These are phyloP conservation scores for Dictyostelium discoideum DNA, from an alignment of 78 protist genomes.

Conservation along the genomic window DNA sequence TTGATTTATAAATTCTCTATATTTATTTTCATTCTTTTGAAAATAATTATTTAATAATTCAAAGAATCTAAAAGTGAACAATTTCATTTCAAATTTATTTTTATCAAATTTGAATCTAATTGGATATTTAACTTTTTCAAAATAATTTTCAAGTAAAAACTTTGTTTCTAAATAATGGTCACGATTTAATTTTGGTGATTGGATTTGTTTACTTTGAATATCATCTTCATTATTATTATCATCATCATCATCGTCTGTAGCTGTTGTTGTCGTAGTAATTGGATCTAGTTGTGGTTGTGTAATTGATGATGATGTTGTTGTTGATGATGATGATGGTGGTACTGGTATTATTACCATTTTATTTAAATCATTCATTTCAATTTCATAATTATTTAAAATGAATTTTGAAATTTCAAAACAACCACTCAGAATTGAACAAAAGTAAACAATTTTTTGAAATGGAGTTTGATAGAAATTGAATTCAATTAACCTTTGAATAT, in stretches of 20 bases:
- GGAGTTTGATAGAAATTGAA: neutral
- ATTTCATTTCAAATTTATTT: neutral
- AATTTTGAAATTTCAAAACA: neutral
- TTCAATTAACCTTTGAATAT: neutral
- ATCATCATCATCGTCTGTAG: no score
- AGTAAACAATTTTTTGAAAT: neutral
- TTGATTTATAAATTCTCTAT: neutral
- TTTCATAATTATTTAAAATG: neutral
- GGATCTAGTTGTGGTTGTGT: neutral
- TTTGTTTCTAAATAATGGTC: neutral
- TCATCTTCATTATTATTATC: neutral
- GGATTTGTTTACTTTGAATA: neutral
- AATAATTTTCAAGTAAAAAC: neutral
- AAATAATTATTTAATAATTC: neutral
- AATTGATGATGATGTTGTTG: neutral
- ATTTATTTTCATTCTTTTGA: neutral
- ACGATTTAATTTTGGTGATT: neutral
- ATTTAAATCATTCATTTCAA: neutral
- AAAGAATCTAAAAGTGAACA: neutral
- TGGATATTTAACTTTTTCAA: conserved; percentile 2
- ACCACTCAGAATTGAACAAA: neutral
- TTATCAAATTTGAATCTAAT: neutral
- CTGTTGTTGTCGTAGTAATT: neutral
- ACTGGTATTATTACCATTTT: neutral
- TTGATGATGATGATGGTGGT: neutral